A percentile compares a stretch with the other conserved stretches of the same genome.
Evolutionary conservation across 768 basidiomycete genomes (phyloP).

Genomic region (Russula earlei): DNA sequence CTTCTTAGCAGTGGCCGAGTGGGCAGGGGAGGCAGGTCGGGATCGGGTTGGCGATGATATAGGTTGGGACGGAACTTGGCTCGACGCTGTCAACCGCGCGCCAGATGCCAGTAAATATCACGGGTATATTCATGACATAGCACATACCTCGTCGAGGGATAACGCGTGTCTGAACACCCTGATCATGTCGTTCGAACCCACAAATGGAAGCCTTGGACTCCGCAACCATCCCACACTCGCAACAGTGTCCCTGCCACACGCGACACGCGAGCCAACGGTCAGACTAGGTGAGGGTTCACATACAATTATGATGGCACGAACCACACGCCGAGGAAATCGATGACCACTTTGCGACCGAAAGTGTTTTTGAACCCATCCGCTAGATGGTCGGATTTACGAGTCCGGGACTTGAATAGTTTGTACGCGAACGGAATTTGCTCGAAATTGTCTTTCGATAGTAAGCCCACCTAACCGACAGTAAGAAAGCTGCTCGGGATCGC

Average conservation of each 20-base stretch:
- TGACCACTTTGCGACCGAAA: slow-evolving; percentile 48
- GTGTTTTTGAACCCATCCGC: slow-evolving; percentile 62
- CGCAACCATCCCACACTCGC: slow-evolving; percentile 61
- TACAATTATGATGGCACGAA: slow-evolving; percentile 24
- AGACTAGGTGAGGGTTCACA: not conserved
- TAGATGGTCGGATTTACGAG: slow-evolving; percentile 35
- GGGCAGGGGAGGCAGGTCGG: slow-evolving; percentile 13
- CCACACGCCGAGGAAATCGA: slow-evolving; percentile 64
- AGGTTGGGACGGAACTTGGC: slow-evolving; percentile 53
- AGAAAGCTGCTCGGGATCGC: slow-evolving; percentile 23
- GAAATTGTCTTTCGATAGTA: too few relatives aligned
- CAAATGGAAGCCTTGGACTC: slow-evolving; percentile 56
- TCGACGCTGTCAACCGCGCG: slow-evolving; percentile 37
- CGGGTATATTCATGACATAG: slow-evolving; percentile 13
- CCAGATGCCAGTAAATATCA: not conserved
- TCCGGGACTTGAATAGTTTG: too few relatives aligned
- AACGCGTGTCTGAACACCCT: slow-evolving; percentile 70
- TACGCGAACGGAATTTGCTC: too few relatives aligned
- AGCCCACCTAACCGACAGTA: too few relatives aligned
- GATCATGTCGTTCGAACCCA: slow-evolving; percentile 49
- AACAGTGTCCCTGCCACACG: slow-evolving; percentile 59
- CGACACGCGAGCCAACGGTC: not conserved
- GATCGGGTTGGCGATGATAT: slow-evolving; percentile 39
- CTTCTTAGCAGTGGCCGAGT: slow-evolving; percentile 11
- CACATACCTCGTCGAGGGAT: slow-evolving; percentile 54